Percentiles rank a stretch among this genome's conserved stretches.
phyloP scores from a whole-genome alignment of 345 rosid genomes.

The Noccaea caerulescens region DNA sequence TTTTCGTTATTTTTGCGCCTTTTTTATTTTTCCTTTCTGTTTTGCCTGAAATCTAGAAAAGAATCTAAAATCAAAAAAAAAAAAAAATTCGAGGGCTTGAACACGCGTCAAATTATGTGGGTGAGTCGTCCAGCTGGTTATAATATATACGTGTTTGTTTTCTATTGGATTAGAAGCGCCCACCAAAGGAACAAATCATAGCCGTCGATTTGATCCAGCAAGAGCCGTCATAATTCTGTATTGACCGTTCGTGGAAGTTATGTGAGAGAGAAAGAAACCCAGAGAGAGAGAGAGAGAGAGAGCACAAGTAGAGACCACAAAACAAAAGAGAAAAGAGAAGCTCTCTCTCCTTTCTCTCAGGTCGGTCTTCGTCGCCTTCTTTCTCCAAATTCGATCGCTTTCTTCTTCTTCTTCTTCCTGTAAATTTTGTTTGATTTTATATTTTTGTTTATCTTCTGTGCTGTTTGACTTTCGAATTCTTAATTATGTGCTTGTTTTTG shows the following conservation, averaged over 20 bases:
- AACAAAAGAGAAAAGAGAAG: conserved; percentile 19
- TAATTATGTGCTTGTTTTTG: background rate
- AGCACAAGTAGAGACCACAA: conserved; percentile 32
- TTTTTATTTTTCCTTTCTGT: background rate
- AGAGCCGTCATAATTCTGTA: conserved; percentile 44
- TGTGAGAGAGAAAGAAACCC: conserved; percentile 45
- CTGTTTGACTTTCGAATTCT: conserved; percentile 37
- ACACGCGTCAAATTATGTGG: conserved; percentile 43
- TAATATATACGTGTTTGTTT: background rate
- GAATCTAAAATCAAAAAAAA: conserved; percentile 5
- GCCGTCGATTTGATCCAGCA: conserved; percentile 42
- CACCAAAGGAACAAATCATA: conserved; percentile 42
- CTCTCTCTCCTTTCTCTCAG: conserved; percentile 29
- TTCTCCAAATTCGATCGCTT: conserved; percentile 33
- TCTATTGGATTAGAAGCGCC: conserved; percentile 33
- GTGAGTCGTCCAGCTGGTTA: conserved; percentile 37
- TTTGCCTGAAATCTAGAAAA: background rate
- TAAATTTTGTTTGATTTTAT: background rate
- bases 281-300: conserved; percentile 28
- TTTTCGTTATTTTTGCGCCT: background rate
- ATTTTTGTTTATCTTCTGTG: conserved; percentile 2
- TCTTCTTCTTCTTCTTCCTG: conserved; percentile 26
- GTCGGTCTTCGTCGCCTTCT: conserved; percentile 36
- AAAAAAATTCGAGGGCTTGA: conserved; percentile 18
- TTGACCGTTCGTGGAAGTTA: conserved; percentile 52